Conservation (phyloP, 1,284 basidiomycete genomes). For the Mycosarcoma maydis region DNA sequence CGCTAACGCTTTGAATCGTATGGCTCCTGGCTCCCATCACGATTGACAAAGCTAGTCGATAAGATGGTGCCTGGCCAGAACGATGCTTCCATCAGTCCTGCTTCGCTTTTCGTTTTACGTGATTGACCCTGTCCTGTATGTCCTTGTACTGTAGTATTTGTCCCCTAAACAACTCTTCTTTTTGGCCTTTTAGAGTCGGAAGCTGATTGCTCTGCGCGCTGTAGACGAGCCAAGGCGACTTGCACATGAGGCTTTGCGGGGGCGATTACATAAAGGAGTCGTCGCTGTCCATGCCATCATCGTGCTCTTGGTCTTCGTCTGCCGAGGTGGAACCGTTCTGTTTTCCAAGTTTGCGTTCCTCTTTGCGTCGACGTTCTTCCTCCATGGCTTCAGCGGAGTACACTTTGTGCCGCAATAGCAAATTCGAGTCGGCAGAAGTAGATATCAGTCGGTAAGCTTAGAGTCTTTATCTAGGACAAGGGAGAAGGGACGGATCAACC, state of each 20-base stretch:
- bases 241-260: too few relatives aligned
- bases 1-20: too few relatives aligned
- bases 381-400: slow-evolving; percentile 61
- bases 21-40: too few relatives aligned
- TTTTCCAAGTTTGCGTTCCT: slow-evolving; percentile 43
- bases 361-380: slow-evolving; percentile 43
- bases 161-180: too few relatives aligned
- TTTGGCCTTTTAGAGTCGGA: too few relatives aligned
- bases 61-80: too few relatives aligned
- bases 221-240: neutral
- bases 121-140: slow-evolving; percentile 26
- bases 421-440: too few relatives aligned
- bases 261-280: slow-evolving; percentile 59
- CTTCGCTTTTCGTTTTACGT: slow-evolving; percentile 17
- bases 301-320: slow-evolving; percentile 37
- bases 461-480: too few relatives aligned
- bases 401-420: slow-evolving; percentile 26
- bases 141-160: slow-evolving; percentile 41
- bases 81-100: slow-evolving; percentile 1
- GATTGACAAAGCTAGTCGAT: too few relatives aligned
- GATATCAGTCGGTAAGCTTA: too few relatives aligned
- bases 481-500: slow-evolving; percentile 46
- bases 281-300: slow-evolving; percentile 52
- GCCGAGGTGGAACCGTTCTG: slow-evolving; percentile 12
- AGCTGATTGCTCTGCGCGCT: too few relatives aligned